Base-by-base conservation (phyloP, 805 yeast genomes). In the Saturnispora galanensis region DNA sequence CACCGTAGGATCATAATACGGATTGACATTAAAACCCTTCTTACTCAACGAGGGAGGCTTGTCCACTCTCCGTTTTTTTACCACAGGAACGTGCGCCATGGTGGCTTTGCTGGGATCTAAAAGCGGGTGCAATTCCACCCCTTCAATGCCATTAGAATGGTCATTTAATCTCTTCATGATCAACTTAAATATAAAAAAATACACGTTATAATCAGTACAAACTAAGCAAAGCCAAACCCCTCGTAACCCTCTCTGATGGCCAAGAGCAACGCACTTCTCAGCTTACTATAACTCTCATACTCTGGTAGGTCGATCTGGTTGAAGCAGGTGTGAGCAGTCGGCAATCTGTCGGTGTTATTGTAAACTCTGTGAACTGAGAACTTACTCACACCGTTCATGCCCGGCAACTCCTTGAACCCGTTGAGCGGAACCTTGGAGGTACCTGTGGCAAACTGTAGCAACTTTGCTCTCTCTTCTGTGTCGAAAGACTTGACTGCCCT, bases 321-420 rank as follows among this genome's bases (percentile, higher is more conserved):
- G 70, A 89, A 90, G 63, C 99, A 93, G 3, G 97, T 93, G 60
- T 93, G 98, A 0, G 97, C 86, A 0, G 95, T 81, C 2, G 99
- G 99, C 47, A 93, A 70, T 50, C 97, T 75, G 45, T 86, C 94
- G 7, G 79, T 76, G 10, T 83, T 65, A 1, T 95, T 95, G 62
- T 84, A 88, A 55, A 86, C 96, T 46, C 94, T 73, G 58, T 87
- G 96, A 47, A 93, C 85, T 49, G 84, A 80, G 64, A 93, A 93
- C 57, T 85, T 85, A 38, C 88, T 78, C 7, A 80, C 72, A 2
- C 96, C 97, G 56, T 79, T 78, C 50, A 88, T 85, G 15, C 97
- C 96, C 45, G 84, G 81, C 50, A 93, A 70, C 54, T 83, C 95
- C 54, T 84, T 82, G 60, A 93, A 93, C 1, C 99, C 99, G 56